Conservation (phyloP, 2,329 filamentous ascomycete species). For the Penicillium glabrum region DNA sequence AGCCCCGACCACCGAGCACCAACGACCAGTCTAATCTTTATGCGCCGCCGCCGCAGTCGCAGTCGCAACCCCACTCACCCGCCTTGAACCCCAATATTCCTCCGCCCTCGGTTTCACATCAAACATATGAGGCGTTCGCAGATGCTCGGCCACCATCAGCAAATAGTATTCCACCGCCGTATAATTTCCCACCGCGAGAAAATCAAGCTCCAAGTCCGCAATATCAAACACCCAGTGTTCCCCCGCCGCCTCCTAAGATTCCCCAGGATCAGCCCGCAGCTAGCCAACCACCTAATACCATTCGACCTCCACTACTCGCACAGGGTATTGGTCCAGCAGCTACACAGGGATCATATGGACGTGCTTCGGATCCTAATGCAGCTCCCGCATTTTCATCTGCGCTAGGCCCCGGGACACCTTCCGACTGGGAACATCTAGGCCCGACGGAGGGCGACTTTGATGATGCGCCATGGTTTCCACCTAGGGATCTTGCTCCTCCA, state of each 20-base stretch:
- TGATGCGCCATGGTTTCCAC: conserved; percentile 29
- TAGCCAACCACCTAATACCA: conserved; percentile 24
- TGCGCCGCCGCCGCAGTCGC: conserved; percentile 1
- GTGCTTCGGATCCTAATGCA: conserved; percentile 13
- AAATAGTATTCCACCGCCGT: conserved; percentile 21
- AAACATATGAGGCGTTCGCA: conserved; percentile 16
- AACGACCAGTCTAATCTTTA: conserved; percentile 23
- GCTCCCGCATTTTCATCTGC: conserved; percentile 33
- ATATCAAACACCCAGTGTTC: conserved; percentile 19
- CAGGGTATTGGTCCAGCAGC: conserved; percentile 18
- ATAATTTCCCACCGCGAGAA: conserved; percentile 10
- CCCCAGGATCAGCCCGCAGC: conserved; percentile 36
- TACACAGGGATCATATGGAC: conserved; percentile 17
- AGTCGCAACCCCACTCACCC: conserved; percentile 4
- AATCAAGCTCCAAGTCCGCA: conserved; percentile 13
- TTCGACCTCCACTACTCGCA: conserved; percentile 12
- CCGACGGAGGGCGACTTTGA: conserved; percentile 38
- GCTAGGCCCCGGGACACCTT: conserved; percentile 44
- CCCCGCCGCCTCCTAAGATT: conserved; percentile 44
- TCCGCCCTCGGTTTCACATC: conserved; percentile 14
- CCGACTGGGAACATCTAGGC: conserved; percentile 49
- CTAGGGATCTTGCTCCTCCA: conserved; percentile 10
- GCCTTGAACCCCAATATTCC: conserved; percentile 17
- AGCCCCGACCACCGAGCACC: conserved; percentile 41
- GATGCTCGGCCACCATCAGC: conserved; percentile 5